Percentiles rank a stretch among this genome's conserved stretches.
Evolutionary conservation across 352 stramenopile genomes (phyloP).

Genomic region (Phytophthora pini): DNA sequence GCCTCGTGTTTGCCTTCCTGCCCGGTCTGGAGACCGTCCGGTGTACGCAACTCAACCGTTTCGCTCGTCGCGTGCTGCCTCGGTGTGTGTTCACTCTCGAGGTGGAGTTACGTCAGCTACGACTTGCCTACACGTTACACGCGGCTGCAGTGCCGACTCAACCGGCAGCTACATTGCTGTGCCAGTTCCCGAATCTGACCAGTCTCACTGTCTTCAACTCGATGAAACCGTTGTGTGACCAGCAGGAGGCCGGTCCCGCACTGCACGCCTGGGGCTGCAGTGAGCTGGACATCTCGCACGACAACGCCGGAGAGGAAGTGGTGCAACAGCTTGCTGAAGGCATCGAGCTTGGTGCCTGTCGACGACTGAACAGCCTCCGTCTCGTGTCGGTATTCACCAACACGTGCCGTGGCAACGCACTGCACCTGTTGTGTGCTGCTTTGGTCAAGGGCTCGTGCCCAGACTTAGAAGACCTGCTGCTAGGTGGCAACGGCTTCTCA

Average conservation of each 20-base stretch:
- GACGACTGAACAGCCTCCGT: slow-evolving; percentile 59
- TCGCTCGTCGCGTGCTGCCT: slow-evolving; percentile 61
- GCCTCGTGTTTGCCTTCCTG: slow-evolving; percentile 73
- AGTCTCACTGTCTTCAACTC: slow-evolving; percentile 64
- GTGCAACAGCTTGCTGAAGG: slow-evolving; percentile 71
- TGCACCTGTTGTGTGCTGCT: slow-evolving; percentile 71
- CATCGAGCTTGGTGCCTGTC: slow-evolving; percentile 67
- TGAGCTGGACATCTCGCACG: slow-evolving; percentile 80
- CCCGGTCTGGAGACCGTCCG: slow-evolving; percentile 69
- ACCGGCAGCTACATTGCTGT: slow-evolving; percentile 49
- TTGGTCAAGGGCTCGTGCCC: slow-evolving; percentile 73
- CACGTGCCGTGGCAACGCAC: slow-evolving; percentile 73
- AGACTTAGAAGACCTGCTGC: slow-evolving; percentile 65
- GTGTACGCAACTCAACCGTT: slow-evolving; percentile 70
- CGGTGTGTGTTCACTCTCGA: slow-evolving; percentile 65
- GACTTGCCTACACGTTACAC: slow-evolving; percentile 45
- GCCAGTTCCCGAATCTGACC: slow-evolving; percentile 66
- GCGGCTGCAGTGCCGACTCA: slow-evolving; percentile 26
- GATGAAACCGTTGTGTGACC: slow-evolving; percentile 59
- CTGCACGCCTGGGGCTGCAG: slow-evolving; percentile 82
- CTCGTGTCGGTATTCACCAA: slow-evolving; percentile 85
- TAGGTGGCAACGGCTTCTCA: slow-evolving; percentile 80
- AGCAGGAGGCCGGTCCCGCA: slow-evolving; percentile 54
- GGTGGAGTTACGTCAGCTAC: slow-evolving; percentile 59
- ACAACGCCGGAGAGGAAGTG: slow-evolving; percentile 74